phyloP scores from a whole-genome alignment of 176 grass and related monocot genomes.

The Dendrocalamus sinicus region DNA sequence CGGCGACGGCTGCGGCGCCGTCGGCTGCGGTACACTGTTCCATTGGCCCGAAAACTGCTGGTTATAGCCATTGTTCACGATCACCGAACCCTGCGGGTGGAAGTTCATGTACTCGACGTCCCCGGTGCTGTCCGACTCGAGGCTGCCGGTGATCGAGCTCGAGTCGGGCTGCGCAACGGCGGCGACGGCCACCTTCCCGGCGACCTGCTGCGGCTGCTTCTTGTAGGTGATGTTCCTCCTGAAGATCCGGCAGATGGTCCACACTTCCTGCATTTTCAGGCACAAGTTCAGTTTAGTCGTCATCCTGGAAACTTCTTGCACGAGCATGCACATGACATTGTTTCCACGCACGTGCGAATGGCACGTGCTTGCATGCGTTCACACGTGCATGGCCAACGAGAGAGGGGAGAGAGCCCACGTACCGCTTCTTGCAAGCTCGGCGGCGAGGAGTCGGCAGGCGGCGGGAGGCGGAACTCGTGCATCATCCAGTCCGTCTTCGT shows the following conservation, averaged over 20 bases:
- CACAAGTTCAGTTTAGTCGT: background rate
- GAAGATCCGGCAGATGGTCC: conserved; percentile 92
- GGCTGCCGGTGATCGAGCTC: conserved; percentile 61
- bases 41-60: conserved; percentile 43
- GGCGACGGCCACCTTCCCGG: background rate
- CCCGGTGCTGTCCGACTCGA: conserved; percentile 55
- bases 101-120: conserved; percentile 47
- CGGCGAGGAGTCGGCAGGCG: background rate
- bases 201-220: conserved; percentile 49
- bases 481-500: conserved; percentile 98
- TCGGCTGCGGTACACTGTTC: conserved; percentile 7
- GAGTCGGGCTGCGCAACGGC: conserved; percentile 23
- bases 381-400: background rate
- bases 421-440: conserved; percentile 74
- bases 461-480: conserved; percentile 88
- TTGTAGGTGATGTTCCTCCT: conserved; percentile 61
- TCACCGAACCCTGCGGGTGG: conserved; percentile 12
- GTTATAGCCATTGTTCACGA: background rate
- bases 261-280: conserved; percentile 67
- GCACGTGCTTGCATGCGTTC: background rate
- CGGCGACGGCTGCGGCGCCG: background rate
- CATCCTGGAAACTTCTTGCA: background rate
- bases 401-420: background rate
- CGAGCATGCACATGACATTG: background rate
- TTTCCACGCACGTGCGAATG: background rate